Percentiles rank a stretch among this genome's conserved stretches.
These are phyloP conservation scores for Nemania sp. DNA, from an alignment of 2,329 filamentous ascomycete genomes.

Conservation along the genomic window DNA sequence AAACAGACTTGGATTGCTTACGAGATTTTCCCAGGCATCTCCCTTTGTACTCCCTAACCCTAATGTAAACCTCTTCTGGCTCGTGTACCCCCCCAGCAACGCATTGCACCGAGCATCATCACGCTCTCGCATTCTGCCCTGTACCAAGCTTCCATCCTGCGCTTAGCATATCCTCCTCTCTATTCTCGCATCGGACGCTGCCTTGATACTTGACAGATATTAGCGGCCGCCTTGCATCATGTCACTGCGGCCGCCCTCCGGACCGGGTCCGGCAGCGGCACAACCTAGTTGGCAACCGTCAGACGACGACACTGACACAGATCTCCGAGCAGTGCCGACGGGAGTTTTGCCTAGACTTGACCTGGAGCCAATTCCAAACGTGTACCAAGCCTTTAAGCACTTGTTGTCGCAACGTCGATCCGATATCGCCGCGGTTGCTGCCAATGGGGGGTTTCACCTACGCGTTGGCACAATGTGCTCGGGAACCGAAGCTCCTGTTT, in stretches of 20 bases:
- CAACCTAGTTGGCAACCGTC: not conserved
- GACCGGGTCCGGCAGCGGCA: not conserved
- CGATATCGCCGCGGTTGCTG: slow-evolving; percentile 31
- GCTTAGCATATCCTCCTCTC: not conserved
- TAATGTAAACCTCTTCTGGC: not conserved
- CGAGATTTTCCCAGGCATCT: not conserved
- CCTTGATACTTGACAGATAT: too few species aligned
- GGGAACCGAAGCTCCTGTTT: slow-evolving; percentile 73
- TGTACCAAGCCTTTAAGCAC: slow-evolving; percentile 38
- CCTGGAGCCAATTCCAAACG: slow-evolving; percentile 33
- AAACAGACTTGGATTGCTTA: not conserved
- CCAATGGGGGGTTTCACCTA: slow-evolving; percentile 37
- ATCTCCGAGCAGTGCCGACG: not conserved
- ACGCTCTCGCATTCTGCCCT: not conserved
- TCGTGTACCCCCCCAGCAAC: not conserved
- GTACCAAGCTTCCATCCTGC: not conserved
- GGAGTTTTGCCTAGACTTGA: slow-evolving; percentile 25
- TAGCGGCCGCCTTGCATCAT: slow-evolving; percentile 14
- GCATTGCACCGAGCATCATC: slow-evolving; percentile 2
- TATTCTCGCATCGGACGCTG: too few species aligned
- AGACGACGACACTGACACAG: not conserved
- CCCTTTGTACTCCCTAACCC: not conserved
- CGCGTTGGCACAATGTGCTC: slow-evolving; percentile 75
- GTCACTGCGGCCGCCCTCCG: not conserved
- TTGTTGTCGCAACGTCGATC: slow-evolving; percentile 28